Evolutionary conservation across 495 filamentous ascomycete species (phyloP), one percentile per base, ranked within the genome.

Genomic region (Letharia columbiana): DNA sequence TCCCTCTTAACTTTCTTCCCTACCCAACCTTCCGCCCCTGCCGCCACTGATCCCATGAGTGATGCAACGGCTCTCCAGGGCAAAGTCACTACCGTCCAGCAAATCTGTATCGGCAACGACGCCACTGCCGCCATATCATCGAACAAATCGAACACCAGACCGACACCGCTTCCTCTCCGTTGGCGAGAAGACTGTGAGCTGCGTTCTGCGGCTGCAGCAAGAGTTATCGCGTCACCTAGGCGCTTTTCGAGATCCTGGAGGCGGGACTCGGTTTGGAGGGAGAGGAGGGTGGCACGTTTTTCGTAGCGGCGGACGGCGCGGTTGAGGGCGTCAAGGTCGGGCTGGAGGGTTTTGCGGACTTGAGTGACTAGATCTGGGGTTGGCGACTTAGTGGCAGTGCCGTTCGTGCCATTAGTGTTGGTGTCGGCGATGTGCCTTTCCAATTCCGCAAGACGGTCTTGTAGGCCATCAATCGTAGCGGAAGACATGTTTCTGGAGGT

Each of bases 281-380:
- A 77, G 28, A 88, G 82, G 3, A 92, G 75, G 0, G 87, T 86
- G 15, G 87, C 85, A 65, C 91, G 88, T 74, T 96, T 97, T 77
- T 98, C 94, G 69, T 96, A 96, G n/a, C 91, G 86, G 18, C 94
- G 83, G 40, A 98, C 88, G 0, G 94, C 94, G 28, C 94, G 87
- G 66, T 90, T 93, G 45, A 98, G 77, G 6, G 91, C 90, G 68
- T 98, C 94, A 40, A 97, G 81, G 54, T 97, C 91, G 2, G 91
- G 86, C 50, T 91, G 89, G 28, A 94, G 74, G 18, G 75, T 75
- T 61, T 83, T 84, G 45, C 85, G 84, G 11, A 91, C 81, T 66
- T 89, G 86, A 3, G 79, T 77, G 1, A 81, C 79, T 15, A 92
- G 71, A 28, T 77, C 75, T 20, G 39, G 37, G 82, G 80, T 41